Evolutionary conservation across 75 land plant genomes (phyloP).

Genomic region (Selaginella moellendorffii): DNA sequence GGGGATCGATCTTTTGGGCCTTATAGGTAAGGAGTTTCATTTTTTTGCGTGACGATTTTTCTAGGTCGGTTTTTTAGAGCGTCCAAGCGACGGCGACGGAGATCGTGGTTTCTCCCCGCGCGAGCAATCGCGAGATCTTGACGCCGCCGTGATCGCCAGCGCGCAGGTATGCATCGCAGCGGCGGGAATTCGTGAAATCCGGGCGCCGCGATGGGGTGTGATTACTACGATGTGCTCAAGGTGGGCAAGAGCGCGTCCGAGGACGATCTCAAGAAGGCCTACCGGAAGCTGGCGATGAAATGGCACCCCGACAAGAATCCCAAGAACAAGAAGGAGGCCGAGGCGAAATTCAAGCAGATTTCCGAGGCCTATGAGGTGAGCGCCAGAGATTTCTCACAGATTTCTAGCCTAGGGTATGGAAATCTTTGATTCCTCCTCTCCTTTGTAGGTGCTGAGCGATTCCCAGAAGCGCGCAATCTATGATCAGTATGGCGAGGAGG

Average conservation of each 20-base stretch:
- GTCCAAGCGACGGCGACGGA: background rate
- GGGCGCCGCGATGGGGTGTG: constrained; percentile 51
- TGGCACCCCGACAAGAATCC: constrained; percentile 91
- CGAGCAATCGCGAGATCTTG: background rate
- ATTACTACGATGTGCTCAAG: constrained; percentile 59
- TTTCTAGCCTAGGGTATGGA: background rate
- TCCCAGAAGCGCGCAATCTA: constrained; percentile 55
- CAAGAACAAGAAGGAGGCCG: constrained; percentile 75
- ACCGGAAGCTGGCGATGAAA: constrained; percentile 73
- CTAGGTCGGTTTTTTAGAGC: background rate
- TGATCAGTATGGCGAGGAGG: constrained; percentile 91
- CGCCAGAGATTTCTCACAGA: background rate
- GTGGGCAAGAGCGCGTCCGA: constrained; percentile 56
- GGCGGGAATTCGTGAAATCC: background rate
- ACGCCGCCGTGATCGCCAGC: background rate
- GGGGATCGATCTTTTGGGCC: too few relatives aligned
- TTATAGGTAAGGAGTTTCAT: too few relatives aligned
- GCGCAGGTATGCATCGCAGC: background rate
- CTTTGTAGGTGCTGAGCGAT: constrained; percentile 59
- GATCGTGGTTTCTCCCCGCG: background rate
- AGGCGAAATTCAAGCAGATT: constrained; percentile 81
- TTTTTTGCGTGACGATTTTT: too few relatives aligned
- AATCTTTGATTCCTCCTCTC: background rate
- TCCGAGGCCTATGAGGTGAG: constrained; percentile 78
- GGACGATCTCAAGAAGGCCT: constrained; percentile 81